These are phyloP conservation scores for Bretziella fagacearum DNA, from an alignment of 2,329 filamentous ascomycete genomes.

Conservation along the genomic window DNA sequence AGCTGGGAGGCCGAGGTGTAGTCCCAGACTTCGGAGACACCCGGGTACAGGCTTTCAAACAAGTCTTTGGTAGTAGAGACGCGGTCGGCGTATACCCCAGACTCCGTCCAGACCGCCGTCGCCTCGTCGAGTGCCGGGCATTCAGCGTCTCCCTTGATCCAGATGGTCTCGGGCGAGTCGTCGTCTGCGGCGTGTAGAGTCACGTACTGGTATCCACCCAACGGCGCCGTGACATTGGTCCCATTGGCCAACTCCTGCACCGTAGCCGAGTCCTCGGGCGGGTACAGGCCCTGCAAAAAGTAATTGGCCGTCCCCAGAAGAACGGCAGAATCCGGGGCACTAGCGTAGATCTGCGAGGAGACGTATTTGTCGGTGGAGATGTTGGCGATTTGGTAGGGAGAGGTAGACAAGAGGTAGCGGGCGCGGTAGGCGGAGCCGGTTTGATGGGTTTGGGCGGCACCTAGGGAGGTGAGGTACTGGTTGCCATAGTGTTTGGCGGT, in stretches of 20 bases:
- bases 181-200: constrained; percentile 20
- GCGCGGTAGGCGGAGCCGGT: constrained; percentile 18
- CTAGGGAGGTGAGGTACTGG: constrained; percentile 22
- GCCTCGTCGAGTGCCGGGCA: constrained; percentile 20
- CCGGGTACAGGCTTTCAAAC: constrained; percentile 20
- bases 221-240: constrained; percentile 18
- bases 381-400: constrained; percentile 20
- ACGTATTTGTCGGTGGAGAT: constrained; percentile 22
- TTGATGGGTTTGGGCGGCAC: constrained; percentile 21
- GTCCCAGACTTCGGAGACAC: constrained; percentile 21
- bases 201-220: constrained; percentile 23
- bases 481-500: constrained; percentile 23
- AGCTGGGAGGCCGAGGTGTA: constrained; percentile 20
- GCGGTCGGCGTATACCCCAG: constrained; percentile 18
- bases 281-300: constrained; percentile 24
- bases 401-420: constrained; percentile 17
- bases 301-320: constrained; percentile 23
- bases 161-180: constrained; percentile 22
- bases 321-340: constrained; percentile 21
- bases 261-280: constrained; percentile 20
- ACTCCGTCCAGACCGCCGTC: constrained; percentile 19
- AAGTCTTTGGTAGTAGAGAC: constrained; percentile 20
- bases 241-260: constrained; percentile 21
- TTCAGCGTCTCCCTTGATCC: constrained; percentile 24
- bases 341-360: constrained; percentile 21